Percentiles rank a stretch among this genome's conserved stretches.
phyloP scores from a whole-genome alignment of 352 stramenopile genomes.

The Globisporangium megalacanthum region DNA sequence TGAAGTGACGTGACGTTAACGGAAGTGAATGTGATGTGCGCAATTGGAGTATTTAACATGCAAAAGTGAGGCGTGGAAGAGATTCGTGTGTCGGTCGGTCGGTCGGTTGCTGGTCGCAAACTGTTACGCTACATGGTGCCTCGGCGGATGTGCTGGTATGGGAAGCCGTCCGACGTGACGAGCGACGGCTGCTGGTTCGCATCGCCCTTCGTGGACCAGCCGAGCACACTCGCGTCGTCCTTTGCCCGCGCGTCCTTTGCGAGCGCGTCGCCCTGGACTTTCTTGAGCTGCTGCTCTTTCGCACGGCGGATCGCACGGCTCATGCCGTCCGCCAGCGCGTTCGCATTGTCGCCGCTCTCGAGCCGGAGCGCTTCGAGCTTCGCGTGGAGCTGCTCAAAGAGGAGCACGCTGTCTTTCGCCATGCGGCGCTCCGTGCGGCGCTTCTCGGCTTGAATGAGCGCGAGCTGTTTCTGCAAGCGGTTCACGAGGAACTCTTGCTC shows the following conservation, averaged over 20 bases:
- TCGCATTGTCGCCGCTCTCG: constrained; percentile 53
- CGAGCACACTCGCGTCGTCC: constrained; percentile 58
- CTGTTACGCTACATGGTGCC: constrained; percentile 55
- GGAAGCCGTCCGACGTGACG: constrained; percentile 39
- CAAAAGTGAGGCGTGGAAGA: constrained; percentile 3
- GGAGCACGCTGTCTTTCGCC: constrained; percentile 60
- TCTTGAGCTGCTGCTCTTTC: constrained; percentile 54
- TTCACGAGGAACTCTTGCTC: constrained; percentile 88
- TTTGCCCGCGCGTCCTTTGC: constrained; percentile 32
- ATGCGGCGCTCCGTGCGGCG: constrained; percentile 69
- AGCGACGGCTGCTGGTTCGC: constrained; percentile 3
- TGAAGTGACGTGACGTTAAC: too few relatives aligned
- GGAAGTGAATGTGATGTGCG: too few relatives aligned
- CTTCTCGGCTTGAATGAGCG: constrained; percentile 58
- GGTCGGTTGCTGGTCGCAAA: too few relatives aligned
- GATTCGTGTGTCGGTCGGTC: not conserved
- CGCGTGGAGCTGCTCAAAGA: constrained; percentile 63
- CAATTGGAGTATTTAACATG: constrained; percentile 1
- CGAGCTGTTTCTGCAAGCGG: constrained; percentile 78
- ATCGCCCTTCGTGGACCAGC: constrained; percentile 24
- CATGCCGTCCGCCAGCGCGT: constrained; percentile 56
- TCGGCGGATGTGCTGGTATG: constrained; percentile 69
- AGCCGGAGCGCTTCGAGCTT: constrained; percentile 56
- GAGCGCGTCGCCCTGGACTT: constrained; percentile 24
- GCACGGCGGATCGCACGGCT: constrained; percentile 33